Conservation (phyloP, 2,329 filamentous ascomycete species). For the Anisogramma anomala region DNA sequence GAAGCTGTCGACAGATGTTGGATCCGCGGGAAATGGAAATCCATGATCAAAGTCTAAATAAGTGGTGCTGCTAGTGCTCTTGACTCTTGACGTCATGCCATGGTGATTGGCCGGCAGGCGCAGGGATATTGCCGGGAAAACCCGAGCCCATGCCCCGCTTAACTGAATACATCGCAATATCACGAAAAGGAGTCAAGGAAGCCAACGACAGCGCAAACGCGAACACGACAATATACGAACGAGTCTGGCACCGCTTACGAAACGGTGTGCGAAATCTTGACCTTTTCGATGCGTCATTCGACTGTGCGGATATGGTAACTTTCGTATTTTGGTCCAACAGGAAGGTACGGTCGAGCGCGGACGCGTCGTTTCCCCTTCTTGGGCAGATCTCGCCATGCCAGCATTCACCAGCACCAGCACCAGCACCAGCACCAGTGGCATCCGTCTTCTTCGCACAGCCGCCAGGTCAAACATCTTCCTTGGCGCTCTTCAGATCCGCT, state of each 20-base stretch:
- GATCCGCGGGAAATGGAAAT: conserved; percentile 1
- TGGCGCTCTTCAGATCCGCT: not conserved
- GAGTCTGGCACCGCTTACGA: not conserved
- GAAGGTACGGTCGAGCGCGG: conserved; percentile 6
- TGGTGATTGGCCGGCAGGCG: not conserved
- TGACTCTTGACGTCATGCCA: too few species aligned
- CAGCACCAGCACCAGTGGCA: too few species aligned
- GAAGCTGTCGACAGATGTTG: not conserved
- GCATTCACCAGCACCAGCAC: too few species aligned
- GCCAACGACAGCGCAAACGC: too few species aligned
- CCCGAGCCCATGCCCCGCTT: too few species aligned
- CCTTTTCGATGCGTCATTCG: not conserved
- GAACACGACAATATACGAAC: not conserved
- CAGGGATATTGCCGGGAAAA: too few species aligned
- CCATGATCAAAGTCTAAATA: too few species aligned
- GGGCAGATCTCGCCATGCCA: not conserved
- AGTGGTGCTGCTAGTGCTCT: too few species aligned
- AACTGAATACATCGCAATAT: too few species aligned
- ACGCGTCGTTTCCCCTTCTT: conserved; percentile 8
- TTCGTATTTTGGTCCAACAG: not conserved
- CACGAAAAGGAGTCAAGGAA: too few species aligned
- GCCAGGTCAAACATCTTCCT: not conserved
- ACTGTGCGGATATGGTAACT: conserved; percentile 7
- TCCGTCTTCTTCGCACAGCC: not conserved
- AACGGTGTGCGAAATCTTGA: not conserved